Percentiles rank a stretch among this genome's conserved stretches.
These are phyloP conservation scores for Penicillium odoratum DNA, from an alignment of 495 filamentous ascomycete genomes.

Conservation along the genomic window DNA sequence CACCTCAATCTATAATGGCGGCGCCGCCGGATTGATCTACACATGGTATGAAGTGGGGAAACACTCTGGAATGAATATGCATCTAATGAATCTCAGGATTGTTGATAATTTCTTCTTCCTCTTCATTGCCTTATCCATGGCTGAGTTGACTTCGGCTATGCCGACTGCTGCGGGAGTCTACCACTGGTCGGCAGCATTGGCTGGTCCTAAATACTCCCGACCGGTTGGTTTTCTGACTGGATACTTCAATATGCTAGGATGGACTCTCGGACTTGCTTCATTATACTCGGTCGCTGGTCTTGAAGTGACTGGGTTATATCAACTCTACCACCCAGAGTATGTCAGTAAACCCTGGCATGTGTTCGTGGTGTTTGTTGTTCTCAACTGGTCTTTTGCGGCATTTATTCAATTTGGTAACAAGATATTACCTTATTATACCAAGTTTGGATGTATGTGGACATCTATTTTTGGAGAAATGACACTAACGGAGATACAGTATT, in stretches of 20 bases:
- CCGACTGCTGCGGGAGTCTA: conserved; percentile 13
- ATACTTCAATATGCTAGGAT: conserved; percentile 13
- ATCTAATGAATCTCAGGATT: conserved; percentile 3
- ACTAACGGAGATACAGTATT: conserved; percentile 5
- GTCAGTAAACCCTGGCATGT: conserved; percentile 9
- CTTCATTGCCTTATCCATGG: conserved; percentile 12
- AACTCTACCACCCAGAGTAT: conserved; percentile 10
- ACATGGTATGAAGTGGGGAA: conserved; percentile 5
- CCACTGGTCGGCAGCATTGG: conserved; percentile 13
- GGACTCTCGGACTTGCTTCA: conserved; percentile 10
- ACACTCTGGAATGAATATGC: background rate
- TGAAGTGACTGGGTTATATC: conserved; percentile 12
- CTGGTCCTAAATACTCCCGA: conserved; percentile 7
- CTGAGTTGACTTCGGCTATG: conserved; percentile 14
- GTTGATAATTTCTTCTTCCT: conserved; percentile 16
- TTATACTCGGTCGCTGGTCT: conserved; percentile 12
- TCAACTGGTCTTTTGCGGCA: conserved; percentile 11
- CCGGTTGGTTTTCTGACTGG: conserved; percentile 12
- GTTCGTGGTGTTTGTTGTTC: conserved; percentile 12
- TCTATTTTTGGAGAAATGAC: background rate
- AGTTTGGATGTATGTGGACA: conserved; percentile 4
- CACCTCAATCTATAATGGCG: conserved; percentile 16
- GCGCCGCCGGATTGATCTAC: conserved; percentile 9
- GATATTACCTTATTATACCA: conserved; percentile 11
- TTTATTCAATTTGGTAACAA: conserved; percentile 15